phyloP scores from a whole-genome alignment of 2,329 filamentous ascomycete species.

The Arthrobotrys entomopaga region DNA sequence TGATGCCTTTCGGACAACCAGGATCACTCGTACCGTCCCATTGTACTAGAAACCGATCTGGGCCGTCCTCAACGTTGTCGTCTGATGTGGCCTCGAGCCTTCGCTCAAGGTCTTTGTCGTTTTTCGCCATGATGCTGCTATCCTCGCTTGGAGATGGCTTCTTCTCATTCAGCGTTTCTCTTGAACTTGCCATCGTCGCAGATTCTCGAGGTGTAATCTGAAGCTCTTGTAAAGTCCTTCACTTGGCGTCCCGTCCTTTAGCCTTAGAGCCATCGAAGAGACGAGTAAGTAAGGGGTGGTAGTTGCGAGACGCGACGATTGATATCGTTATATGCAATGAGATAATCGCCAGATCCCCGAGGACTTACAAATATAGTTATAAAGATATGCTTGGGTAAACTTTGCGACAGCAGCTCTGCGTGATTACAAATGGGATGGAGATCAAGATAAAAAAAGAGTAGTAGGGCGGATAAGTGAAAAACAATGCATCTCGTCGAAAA shows the following conservation, averaged over 20 bases:
- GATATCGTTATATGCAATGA: too few species aligned
- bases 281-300: conserved; percentile 2
- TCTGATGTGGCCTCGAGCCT: conserved; percentile 45
- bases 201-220: conserved; percentile 11
- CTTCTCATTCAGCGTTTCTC: conserved; percentile 35
- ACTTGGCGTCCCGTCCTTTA: neutral
- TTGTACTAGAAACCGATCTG: conserved; percentile 72
- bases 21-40: conserved; percentile 81
- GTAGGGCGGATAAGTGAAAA: neutral
- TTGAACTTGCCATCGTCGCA: conserved; percentile 34
- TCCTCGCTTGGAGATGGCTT: conserved; percentile 2
- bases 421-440: neutral
- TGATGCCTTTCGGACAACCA: conserved; percentile 77
- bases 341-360: too few species aligned
- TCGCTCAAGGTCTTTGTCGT: conserved; percentile 58
- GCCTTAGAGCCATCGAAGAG: conserved; percentile 21
- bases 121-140: conserved; percentile 44
- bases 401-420: neutral
- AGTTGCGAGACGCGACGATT: neutral
- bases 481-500: conserved; percentile 33
- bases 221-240: neutral
- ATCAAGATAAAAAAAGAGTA: too few species aligned
- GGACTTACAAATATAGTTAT: neutral
- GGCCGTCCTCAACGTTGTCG: conserved; percentile 55
- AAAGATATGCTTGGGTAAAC: too few species aligned